A percentile compares a stretch with the other conserved stretches of the same genome.
These are phyloP conservation scores for Calonectria henricotiae DNA, from an alignment of 2,329 filamentous ascomycete species.

Conservation along the genomic window DNA sequence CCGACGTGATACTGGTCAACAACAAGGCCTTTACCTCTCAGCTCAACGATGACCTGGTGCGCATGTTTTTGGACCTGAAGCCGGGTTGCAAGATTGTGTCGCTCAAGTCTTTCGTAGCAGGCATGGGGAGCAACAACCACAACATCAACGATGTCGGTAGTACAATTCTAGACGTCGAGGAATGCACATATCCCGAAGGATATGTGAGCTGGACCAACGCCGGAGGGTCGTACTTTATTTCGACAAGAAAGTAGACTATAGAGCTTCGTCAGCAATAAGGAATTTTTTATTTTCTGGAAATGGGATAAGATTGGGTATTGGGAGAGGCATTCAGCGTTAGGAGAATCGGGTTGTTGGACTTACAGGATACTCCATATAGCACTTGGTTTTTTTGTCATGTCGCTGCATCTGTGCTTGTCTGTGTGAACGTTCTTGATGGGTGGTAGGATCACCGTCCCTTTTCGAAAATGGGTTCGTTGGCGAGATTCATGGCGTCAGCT, in stretches of 20 bases:
- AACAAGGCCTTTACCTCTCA: constrained; percentile 95
- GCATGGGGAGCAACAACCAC: constrained; percentile 81
- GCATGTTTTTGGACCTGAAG: constrained; percentile 95
- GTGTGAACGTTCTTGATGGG: constrained; percentile 3
- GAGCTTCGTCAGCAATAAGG: constrained; percentile 54
- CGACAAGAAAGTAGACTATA: constrained; percentile 77
- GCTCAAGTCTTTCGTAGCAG: constrained; percentile 90
- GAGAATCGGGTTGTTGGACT: constrained; percentile 49
- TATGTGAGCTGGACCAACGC: constrained; percentile 95
- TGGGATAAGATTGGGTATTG: constrained; percentile 45
- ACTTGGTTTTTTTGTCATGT: constrained; percentile 47
- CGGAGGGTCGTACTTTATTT: constrained; percentile 90
- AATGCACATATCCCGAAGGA: constrained; percentile 73
- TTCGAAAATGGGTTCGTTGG: constrained; percentile 67
- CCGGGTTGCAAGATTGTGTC: constrained; percentile 92
- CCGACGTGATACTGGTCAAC: constrained; percentile 97
- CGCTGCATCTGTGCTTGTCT: constrained; percentile 25
- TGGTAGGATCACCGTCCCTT: constrained; percentile 48
- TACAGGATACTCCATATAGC: constrained; percentile 57
- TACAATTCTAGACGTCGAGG: constrained; percentile 85
- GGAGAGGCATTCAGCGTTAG: constrained; percentile 42
- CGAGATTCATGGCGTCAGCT: constrained; percentile 87
- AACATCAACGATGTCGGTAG: constrained; percentile 86
- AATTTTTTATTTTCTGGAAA: constrained; percentile 37
- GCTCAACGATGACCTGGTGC: constrained; percentile 87